A percentile compares a stretch with the other conserved stretches of the same genome.
Conservation (phyloP, 2,329 filamentous ascomycete species). For the Pseudogymnoascus sp. region DNA sequence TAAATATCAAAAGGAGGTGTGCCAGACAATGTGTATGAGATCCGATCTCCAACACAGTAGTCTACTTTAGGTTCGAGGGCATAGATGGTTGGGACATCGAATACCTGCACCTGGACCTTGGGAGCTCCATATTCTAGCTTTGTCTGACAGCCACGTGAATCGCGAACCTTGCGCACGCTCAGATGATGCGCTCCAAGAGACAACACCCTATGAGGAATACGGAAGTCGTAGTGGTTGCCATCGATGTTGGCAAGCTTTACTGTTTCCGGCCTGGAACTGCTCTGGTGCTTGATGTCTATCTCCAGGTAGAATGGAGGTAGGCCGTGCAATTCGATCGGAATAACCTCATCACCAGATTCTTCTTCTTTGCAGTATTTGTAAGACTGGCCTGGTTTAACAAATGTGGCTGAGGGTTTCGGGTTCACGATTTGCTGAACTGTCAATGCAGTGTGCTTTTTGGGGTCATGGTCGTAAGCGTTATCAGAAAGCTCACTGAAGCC, state of each 20-base stretch:
- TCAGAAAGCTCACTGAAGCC: constrained; percentile 77
- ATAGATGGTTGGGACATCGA: constrained; percentile 85
- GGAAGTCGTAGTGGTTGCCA: constrained; percentile 66
- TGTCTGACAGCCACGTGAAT: constrained; percentile 77
- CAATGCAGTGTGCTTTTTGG: constrained; percentile 56
- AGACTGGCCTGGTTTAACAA: constrained; percentile 78
- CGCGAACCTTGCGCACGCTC: constrained; percentile 81
- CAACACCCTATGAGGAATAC: constrained; percentile 75
- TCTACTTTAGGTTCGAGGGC: constrained; percentile 76
- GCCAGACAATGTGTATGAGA: constrained; percentile 85
- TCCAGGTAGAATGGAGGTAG: constrained; percentile 83
- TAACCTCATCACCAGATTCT: constrained; percentile 71
- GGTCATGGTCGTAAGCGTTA: constrained; percentile 72
- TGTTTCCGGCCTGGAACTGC: constrained; percentile 68
- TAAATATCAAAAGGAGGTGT: constrained; percentile 86
- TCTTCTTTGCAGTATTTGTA: constrained; percentile 94
- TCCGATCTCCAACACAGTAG: constrained; percentile 91
- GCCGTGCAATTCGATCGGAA: constrained; percentile 78
- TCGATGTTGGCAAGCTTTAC: constrained; percentile 75
- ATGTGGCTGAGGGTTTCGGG: constrained; percentile 71
- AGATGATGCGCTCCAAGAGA: constrained; percentile 85
- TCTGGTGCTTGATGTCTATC: constrained; percentile 87
- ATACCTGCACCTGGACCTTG: constrained; percentile 83
- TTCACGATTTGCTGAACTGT: constrained; percentile 77
- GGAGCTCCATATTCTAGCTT: constrained; percentile 64